Conservation (phyloP, 257 asterid genomes). For the Eucommia ulmoides region DNA sequence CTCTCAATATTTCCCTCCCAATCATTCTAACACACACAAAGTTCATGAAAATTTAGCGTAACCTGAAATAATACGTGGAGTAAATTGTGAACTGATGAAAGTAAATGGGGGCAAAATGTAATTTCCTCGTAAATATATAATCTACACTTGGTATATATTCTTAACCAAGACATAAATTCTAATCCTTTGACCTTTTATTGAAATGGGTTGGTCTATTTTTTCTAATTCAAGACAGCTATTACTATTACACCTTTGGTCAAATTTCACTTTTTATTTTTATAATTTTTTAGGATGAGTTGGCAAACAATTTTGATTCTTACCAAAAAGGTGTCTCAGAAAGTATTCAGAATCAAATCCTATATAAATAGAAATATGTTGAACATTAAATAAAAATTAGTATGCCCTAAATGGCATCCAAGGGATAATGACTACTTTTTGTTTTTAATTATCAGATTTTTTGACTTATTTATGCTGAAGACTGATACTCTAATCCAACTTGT, state of each 20-base stretch:
- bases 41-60: no score
- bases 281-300: background rate
- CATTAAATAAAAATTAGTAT: background rate
- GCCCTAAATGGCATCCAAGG: slow-evolving; percentile 2
- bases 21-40: background rate
- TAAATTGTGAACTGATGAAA: no score
- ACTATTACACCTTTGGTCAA: background rate
- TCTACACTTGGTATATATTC: background rate
- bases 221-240: background rate
- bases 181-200: background rate
- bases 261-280: background rate
- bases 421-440: slow-evolving; percentile 2
- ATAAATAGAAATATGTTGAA: slow-evolving; percentile 11
- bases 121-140: no score
- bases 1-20: background rate
- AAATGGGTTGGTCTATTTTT: background rate
- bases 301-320: background rate
- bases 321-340: slow-evolving; percentile 13
- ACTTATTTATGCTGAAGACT: background rate
- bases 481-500: slow-evolving; percentile 13
- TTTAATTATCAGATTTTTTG: background rate
- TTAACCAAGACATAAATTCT: background rate
- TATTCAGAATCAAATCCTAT: slow-evolving; percentile 16
- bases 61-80: no score
- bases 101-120: no score